A percentile compares a stretch with the other conserved stretches of the same genome.
Evolutionary conservation across 1,139 yeast species (phyloP).

Genomic region (Saccharomyces hybrid): DNA sequence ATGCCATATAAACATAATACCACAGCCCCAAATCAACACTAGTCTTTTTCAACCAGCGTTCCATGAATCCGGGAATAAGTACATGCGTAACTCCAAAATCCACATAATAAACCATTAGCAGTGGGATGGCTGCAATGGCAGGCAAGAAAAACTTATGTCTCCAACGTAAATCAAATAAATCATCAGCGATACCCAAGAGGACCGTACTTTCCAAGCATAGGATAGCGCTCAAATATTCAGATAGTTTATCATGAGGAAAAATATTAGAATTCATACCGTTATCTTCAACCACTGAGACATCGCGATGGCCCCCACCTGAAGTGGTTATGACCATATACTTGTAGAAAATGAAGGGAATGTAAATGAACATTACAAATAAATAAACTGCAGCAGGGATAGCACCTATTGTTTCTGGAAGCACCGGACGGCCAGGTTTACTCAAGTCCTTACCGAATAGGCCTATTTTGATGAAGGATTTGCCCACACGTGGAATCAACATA

Average conservation of each 20-base stretch:
- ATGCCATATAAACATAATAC: constrained; percentile 84
- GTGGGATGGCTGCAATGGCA: constrained; percentile 87
- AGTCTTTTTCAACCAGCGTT: constrained; percentile 33
- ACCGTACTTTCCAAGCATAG: constrained; percentile 79
- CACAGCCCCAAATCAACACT: constrained; percentile 68
- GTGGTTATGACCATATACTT: constrained; percentile 60
- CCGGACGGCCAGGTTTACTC: constrained; percentile 61
- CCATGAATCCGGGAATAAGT: constrained; percentile 70
- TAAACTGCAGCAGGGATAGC: constrained; percentile 77
- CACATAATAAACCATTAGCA: constrained; percentile 82
- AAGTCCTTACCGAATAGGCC: constrained; percentile 83
- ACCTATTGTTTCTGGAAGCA: constrained; percentile 88
- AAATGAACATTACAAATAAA: constrained; percentile 68
- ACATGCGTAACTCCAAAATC: constrained; percentile 91
- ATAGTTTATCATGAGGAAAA: constrained; percentile 79
- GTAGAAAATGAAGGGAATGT: constrained; percentile 84
- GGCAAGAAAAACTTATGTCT: constrained; percentile 93
- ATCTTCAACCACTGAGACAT: constrained; percentile 23
- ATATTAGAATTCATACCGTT: constrained; percentile 22
- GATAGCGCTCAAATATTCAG: constrained; percentile 79
- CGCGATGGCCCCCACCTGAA: constrained; percentile 49
- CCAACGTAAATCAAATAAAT: constrained; percentile 92
- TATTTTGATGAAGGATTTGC: constrained; percentile 57
- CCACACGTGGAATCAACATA: constrained; percentile 57
- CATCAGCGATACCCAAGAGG: constrained; percentile 85